Conservation (phyloP, 2,329 filamentous ascomycete species). For the Botryotinia convoluta region DNA sequence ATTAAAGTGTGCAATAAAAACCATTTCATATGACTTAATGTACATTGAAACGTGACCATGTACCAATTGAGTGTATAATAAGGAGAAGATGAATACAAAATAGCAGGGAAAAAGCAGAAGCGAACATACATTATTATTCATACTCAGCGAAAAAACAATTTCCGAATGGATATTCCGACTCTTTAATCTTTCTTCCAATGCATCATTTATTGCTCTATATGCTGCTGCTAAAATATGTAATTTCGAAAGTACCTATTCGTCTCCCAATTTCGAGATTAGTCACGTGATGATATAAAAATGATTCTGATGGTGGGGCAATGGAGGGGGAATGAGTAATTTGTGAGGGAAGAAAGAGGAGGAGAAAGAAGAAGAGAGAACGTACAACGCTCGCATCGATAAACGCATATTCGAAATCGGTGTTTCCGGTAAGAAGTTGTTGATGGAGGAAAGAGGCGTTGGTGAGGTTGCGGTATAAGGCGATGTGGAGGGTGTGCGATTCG, state of each 20-base stretch:
- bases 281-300: constrained; percentile 21
- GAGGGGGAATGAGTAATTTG: neutral
- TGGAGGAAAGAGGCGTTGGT: constrained; percentile 76
- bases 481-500: constrained; percentile 62
- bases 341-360: neutral
- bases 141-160: constrained; percentile 53
- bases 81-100: neutral
- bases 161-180: constrained; percentile 56
- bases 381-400: constrained; percentile 84
- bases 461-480: constrained; percentile 73
- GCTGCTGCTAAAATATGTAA: constrained; percentile 49
- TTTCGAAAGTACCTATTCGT: constrained; percentile 46
- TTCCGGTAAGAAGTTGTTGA: constrained; percentile 79
- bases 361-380: constrained; percentile 36
- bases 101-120: constrained; percentile 15
- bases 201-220: constrained; percentile 50
- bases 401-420: constrained; percentile 86
- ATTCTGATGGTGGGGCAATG: neutral
- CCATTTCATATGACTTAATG: neutral
- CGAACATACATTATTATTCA: constrained; percentile 51
- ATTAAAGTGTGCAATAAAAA: neutral
- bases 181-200: constrained; percentile 43
- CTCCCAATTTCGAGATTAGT: neutral
- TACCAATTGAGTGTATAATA: neutral
- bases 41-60: neutral